Evolutionary conservation across 805 yeast species (phyloP), one percentile per base, ranked within the genome.

Genomic region (Dipodascus geniculatus): DNA sequence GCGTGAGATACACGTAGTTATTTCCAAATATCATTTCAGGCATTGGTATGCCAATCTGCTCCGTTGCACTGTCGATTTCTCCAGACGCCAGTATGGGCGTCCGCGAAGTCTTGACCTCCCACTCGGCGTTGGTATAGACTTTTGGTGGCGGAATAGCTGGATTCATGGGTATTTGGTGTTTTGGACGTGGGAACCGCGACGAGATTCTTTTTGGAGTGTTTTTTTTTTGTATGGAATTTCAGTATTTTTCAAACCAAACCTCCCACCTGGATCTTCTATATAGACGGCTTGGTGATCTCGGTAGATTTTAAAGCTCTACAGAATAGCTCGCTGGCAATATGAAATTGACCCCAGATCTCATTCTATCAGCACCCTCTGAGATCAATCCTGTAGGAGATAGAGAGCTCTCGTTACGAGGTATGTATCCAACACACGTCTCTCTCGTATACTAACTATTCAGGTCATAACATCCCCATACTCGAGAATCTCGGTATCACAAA

Each of bases 1-100:
- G 75, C 51, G 69, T 72, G 9, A 89, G 64, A 51, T 74, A 76
- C 9, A 89, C 80, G 54, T 69, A 68, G 64, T 86, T 90, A 60
- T 86, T 80, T 8, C 98, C 98, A 70, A 93, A 93, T 3, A 93
- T 89, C 98, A 93, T 93, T 66, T 93, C 99, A 0, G 99, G 99
- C 48, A 91, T 69, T 0, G 98, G 96, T 57, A 91, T 79, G 16
- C 81, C 81, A 52, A 84, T 75, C 2, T 77, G 78, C 14, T 61
- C 66, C 56, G 81, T 85, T 62, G 83, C 76, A 1, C 68, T 68
- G 55, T 88, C 96, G 54, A 91, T 77, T 63, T 89, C 96, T 1
- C 67, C 72, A 38, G 44, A 38, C 44, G 44, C 17, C 20, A 38
- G 20, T 4, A 38, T 38, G 17, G 44, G 44, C 17, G 44, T 38